phyloP scores from a whole-genome alignment of 2,329 filamentous ascomycete genomes.

The Aplosporella prunicola region DNA sequence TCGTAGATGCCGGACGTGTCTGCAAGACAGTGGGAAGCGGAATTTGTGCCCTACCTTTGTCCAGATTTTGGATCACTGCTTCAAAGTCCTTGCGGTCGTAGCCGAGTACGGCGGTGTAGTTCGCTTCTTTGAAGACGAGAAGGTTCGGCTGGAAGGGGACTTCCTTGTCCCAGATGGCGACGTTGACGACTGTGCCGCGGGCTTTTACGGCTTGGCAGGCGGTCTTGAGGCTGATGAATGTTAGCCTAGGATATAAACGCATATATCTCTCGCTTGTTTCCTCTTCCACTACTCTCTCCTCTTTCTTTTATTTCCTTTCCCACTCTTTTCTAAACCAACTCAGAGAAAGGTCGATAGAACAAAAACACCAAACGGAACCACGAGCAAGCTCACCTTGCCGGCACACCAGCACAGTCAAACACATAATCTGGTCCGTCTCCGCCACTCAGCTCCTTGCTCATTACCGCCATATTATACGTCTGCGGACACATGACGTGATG shows the following conservation, averaged over 20 bases:
- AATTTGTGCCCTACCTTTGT: slow-evolving; percentile 20
- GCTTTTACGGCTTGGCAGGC: slow-evolving; percentile 42
- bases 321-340: too few relatives aligned
- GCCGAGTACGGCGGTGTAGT: slow-evolving; percentile 41
- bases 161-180: slow-evolving; percentile 54
- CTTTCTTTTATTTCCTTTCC: too few relatives aligned
- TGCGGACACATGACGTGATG: slow-evolving; percentile 45
- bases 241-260: background rate
- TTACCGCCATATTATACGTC: slow-evolving; percentile 40
- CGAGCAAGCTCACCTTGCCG: slow-evolving; percentile 26
- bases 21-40: too few relatives aligned
- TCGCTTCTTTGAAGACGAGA: slow-evolving; percentile 45
- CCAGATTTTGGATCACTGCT: slow-evolving; percentile 46
- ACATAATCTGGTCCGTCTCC: slow-evolving; percentile 47
- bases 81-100: slow-evolving; percentile 47
- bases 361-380: background rate
- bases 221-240: slow-evolving; percentile 19
- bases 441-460: slow-evolving; percentile 39
- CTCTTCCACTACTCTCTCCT: too few relatives aligned
- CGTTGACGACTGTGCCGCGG: slow-evolving; percentile 51
- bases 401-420: slow-evolving; percentile 54
- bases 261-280: too few relatives aligned
- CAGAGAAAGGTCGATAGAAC: too few relatives aligned
- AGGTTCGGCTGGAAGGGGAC: slow-evolving; percentile 46
- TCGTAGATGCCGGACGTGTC: slow-evolving; percentile 19